Evolutionary conservation across 2,329 filamentous ascomycete genomes (phyloP), one percentile per base, ranked within the genome.

Genomic region (Fusarium sp.): DNA sequence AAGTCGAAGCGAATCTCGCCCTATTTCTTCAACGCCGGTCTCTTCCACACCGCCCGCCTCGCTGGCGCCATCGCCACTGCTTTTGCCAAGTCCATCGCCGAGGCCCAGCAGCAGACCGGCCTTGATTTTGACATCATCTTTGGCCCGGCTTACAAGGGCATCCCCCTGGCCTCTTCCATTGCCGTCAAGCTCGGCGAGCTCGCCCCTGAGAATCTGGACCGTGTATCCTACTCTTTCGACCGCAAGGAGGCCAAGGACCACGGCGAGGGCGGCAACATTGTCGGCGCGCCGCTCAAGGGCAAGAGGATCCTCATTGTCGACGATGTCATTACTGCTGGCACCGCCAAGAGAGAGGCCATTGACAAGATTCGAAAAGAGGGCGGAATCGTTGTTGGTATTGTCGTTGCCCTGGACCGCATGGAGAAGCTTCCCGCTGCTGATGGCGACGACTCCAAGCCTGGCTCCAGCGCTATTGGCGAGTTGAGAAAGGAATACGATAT

Each of bases 21-120:
- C 43, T 98, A 98, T 88, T 98, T 98, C 87, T 97, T 98, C 90
- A 98, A 97, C 82, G 94, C 95, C 48, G 94, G 95, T 65, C 90
- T 93, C 76, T 97, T 98, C 83, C 94, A 96, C 86, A 91, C 91
- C 55, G 92, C 92, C 23, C 87, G 91, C 67, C 89, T 97, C 31
- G 89, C 97, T 69, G 88, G 88, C 68, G 90, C 94, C 60, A 93
- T 97, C 73, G 89, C 92, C 55, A 88, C 90, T 41, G 94, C 95
- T 63, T 98, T 95, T 81, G 95, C 95, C 44, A 82, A 87, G 71
- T 86, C 89, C 60, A 89, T 92, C 74, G 82, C 85, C 69, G 80
- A 86, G 51, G 83, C 85, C 18, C 81, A 82, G 73, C 73, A 80
- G 46, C 76, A 82, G 36, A 73, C 77, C 36, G 79, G 81, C 36